A percentile compares a stretch with the other conserved stretches of the same genome.
phyloP scores from a whole-genome alignment of 1,284 basidiomycete species.

The Heterobasidion irregulare region DNA sequence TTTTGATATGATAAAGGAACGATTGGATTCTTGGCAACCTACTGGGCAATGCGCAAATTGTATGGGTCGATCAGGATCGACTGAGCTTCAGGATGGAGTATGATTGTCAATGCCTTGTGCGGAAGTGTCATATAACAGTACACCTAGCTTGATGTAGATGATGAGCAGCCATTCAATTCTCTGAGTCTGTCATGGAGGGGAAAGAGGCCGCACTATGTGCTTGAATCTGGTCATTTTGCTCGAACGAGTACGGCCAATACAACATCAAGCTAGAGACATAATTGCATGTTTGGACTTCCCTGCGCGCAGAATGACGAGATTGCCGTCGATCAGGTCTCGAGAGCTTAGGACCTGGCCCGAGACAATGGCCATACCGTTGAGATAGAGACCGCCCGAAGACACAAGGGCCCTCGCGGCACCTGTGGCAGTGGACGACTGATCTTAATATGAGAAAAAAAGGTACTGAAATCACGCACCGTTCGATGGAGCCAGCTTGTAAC shows the following conservation, averaged over 20 bases:
- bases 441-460: slow-evolving; percentile 14
- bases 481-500: slow-evolving; percentile 43
- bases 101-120: too few species aligned
- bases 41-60: slow-evolving; percentile 77
- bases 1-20: slow-evolving; percentile 39
- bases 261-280: slow-evolving; percentile 19
- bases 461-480: slow-evolving; percentile 29
- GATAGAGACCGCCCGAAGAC: slow-evolving; percentile 36
- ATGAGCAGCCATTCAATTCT: not conserved
- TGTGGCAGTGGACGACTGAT: slow-evolving; percentile 12
- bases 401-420: slow-evolving; percentile 53
- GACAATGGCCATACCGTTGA: slow-evolving; percentile 40
- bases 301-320: slow-evolving; percentile 60
- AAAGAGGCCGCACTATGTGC: not conserved
- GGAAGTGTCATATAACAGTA: too few species aligned
- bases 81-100: slow-evolving; percentile 18
- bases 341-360: slow-evolving; percentile 35
- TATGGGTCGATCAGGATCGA: slow-evolving; percentile 78
- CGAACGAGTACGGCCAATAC: not conserved
- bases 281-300: slow-evolving; percentile 75
- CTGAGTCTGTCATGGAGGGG: not conserved
- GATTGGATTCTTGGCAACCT: slow-evolving; percentile 83
- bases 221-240: not conserved
- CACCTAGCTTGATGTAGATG: too few species aligned
- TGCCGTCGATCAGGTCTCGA: slow-evolving; percentile 52